phyloP scores from a whole-genome alignment of 2,329 filamentous ascomycete species.

The Dactylellina leptospora region DNA sequence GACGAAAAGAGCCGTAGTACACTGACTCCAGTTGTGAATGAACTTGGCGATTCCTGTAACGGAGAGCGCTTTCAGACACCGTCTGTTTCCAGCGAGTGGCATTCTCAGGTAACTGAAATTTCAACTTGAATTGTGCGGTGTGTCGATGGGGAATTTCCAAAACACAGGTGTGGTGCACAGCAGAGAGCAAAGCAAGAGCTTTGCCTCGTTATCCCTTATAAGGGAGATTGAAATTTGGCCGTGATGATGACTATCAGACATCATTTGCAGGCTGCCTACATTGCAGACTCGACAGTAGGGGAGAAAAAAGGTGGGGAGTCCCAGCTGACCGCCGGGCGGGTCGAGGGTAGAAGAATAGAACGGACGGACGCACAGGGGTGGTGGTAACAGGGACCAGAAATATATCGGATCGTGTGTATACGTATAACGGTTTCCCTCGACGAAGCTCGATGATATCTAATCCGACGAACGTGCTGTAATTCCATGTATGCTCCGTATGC shows the following conservation, averaged over 20 bases:
- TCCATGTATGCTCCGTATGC: slow-evolving; percentile 3
- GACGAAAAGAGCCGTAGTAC: neutral
- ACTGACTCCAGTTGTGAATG: neutral
- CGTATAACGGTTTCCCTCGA: no score
- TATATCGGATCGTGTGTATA: neutral
- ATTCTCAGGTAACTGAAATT: slow-evolving; percentile 4
- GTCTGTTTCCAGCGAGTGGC: slow-evolving; percentile 24
- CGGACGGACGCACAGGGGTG: neutral
- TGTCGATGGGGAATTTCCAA: slow-evolving; percentile 1
- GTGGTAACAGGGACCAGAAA: slow-evolving; percentile 16
- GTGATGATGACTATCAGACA: slow-evolving; percentile 14
- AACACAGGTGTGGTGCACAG: neutral
- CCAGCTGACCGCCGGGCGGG: slow-evolving; percentile 38
- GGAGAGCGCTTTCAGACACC: slow-evolving; percentile 30
- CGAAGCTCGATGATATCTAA: no score
- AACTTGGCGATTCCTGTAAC: slow-evolving; percentile 32
- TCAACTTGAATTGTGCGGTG: no score
- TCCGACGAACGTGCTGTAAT: neutral
- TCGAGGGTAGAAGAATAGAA: neutral
- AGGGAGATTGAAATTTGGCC: neutral
- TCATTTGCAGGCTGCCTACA: slow-evolving; percentile 12
- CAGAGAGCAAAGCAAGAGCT: neutral
- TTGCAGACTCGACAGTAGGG: neutral
- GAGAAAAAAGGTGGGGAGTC: neutral
- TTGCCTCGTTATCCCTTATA: slow-evolving; percentile 5